Evolutionary conservation across 352 stramenopile genomes (phyloP).

Genomic region (Phytophthora tubulina): DNA sequence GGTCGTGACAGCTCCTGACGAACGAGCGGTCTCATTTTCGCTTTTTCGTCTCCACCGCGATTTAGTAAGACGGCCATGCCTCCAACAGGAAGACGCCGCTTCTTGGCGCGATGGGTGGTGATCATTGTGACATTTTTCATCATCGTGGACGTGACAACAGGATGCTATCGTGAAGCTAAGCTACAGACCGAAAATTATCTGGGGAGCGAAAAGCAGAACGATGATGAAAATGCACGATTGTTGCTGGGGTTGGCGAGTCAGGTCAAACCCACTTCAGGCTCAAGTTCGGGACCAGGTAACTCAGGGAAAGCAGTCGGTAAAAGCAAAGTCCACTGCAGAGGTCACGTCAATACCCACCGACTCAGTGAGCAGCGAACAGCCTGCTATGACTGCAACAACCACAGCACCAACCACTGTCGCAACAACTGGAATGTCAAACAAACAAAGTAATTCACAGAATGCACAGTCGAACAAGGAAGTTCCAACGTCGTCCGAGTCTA

Average conservation of each 20-base stretch:
- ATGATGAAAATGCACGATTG: not conserved
- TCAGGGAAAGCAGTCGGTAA: not conserved
- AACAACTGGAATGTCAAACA: not conserved
- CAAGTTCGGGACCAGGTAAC: not conserved
- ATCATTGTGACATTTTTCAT: not conserved
- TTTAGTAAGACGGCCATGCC: not conserved
- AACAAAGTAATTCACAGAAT: not conserved
- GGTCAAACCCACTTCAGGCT: not conserved
- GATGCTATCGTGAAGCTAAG: not conserved
- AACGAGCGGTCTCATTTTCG: constrained; percentile 1
- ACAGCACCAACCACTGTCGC: no score
- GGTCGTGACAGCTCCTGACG: constrained; percentile 3
- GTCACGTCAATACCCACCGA: not conserved
- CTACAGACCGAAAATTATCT: not conserved
- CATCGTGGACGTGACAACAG: not conserved
- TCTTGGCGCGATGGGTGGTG: not conserved
- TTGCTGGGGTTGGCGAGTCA: not conserved
- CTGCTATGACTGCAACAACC: no score
- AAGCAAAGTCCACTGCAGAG: not conserved
- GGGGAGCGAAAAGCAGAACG: not conserved
- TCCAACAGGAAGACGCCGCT: not conserved
- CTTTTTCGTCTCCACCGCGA: constrained; percentile 1
- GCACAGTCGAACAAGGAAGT: not conserved
- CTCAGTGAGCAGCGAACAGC: not conserved
- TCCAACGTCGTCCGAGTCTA: not conserved